Evolutionary conservation across 768 basidiomycete species (phyloP).

Genomic region (Coprinellus micaceus): DNA sequence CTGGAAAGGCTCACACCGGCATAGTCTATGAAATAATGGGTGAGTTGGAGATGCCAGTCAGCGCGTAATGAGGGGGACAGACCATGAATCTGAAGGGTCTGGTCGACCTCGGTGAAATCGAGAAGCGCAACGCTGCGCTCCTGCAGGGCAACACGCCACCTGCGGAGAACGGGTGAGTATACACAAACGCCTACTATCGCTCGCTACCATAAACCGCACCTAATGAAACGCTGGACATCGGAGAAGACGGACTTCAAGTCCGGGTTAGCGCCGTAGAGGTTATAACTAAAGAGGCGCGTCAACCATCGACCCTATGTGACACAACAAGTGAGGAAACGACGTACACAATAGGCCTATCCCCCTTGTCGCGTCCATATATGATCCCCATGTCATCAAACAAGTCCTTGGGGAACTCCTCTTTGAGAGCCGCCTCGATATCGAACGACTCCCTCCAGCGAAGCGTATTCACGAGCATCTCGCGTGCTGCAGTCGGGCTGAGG

Average conservation of each 20-base stretch:
- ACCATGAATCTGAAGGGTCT: constrained; percentile 74
- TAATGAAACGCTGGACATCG: constrained; percentile 70
- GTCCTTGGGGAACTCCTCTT: constrained; percentile 60
- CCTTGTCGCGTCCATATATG: constrained; percentile 68
- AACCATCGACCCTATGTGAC: not conserved
- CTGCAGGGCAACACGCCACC: constrained; percentile 80
- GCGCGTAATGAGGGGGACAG: constrained; percentile 8
- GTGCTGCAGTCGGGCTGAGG: constrained; percentile 49
- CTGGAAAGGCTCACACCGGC: constrained; percentile 63
- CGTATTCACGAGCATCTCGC: constrained; percentile 64
- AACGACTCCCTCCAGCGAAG: constrained; percentile 71
- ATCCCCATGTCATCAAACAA: constrained; percentile 63
- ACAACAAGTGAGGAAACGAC: constrained; percentile 20
- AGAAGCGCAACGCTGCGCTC: constrained; percentile 59
- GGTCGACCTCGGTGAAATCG: constrained; percentile 72
- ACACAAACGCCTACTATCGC: too few species aligned
- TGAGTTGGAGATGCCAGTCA: not conserved
- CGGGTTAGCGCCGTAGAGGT: constrained; percentile 69
- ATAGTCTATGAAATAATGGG: constrained; percentile 50
- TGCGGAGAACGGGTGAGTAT: constrained; percentile 24
- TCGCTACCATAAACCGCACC: constrained; percentile 35
- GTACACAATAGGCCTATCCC: constrained; percentile 65
- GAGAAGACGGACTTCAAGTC: constrained; percentile 71
- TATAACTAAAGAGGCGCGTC: constrained; percentile 48
- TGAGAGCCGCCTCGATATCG: constrained; percentile 53